phyloP scores from a whole-genome alignment of 2,329 filamentous ascomycete genomes.

The Cercospora zeina region DNA sequence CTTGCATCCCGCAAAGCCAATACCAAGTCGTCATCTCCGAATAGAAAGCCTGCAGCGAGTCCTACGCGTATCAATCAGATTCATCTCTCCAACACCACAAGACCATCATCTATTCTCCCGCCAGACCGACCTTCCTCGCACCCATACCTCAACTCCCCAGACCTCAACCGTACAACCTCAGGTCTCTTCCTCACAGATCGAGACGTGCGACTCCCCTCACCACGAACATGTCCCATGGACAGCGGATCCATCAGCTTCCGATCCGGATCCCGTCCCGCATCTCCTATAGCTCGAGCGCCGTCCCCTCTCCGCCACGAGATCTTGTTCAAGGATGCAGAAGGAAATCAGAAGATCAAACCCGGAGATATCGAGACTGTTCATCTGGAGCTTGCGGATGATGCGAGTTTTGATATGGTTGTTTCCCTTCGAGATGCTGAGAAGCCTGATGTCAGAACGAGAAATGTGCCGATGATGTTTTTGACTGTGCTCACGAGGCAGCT shows the following conservation, averaged over 20 bases:
- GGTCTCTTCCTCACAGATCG: conserved; percentile 6
- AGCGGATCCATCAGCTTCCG: neutral
- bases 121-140: conserved; percentile 1
- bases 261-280: neutral
- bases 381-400: neutral
- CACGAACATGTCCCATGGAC: neutral
- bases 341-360: neutral
- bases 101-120: neutral
- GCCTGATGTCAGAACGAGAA: neutral
- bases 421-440: neutral
- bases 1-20: neutral
- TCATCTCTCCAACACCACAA: neutral
- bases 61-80: neutral
- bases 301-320: conserved; percentile 5
- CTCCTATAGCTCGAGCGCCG: neutral
- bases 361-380: neutral
- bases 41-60: neutral
- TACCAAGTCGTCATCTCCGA: neutral
- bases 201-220: conserved; percentile 1
- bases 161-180: conserved; percentile 3
- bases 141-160: neutral
- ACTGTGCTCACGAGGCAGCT: neutral
- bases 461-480: conserved; percentile 7
- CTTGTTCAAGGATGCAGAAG: neutral
- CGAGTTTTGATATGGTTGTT: neutral